Conservation (phyloP, 2,329 filamentous ascomycete species). For the Catunica adiposa region DNA sequence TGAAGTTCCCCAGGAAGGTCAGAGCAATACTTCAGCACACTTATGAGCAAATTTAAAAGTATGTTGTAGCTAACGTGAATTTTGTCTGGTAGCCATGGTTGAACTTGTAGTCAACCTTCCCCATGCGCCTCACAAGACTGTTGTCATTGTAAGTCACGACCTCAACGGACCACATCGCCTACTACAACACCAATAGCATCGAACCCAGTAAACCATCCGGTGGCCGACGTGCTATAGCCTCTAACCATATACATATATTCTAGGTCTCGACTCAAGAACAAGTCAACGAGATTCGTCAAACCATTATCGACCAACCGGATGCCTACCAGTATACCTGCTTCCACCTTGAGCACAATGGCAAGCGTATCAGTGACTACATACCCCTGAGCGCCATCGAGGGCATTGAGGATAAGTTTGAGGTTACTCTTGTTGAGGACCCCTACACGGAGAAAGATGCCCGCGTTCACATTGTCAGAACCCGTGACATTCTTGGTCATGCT, state of each 20-base stretch:
- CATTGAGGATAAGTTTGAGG: conserved; percentile 58
- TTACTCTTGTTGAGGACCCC: conserved; percentile 76
- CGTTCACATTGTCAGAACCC: conserved; percentile 78
- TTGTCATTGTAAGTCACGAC: conserved; percentile 11
- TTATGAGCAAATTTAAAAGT: too few relatives aligned
- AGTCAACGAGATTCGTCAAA: conserved; percentile 91
- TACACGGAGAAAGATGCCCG: conserved; percentile 98
- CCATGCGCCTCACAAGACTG: conserved; percentile 7
- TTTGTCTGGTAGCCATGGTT: conserved; percentile 9
- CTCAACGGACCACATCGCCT: conserved; percentile 17
- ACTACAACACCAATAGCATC: conserved; percentile 11
- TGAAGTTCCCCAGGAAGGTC: background rate
- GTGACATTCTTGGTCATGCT: conserved; percentile 84
- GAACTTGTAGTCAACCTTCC: conserved; percentile 13
- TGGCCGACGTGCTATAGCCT: too few relatives aligned
- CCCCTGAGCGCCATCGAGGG: conserved; percentile 78
- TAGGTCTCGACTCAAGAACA: conserved; percentile 88
- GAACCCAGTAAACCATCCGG: background rate
- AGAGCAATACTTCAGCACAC: background rate
- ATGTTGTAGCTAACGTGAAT: background rate
- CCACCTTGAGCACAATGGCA: conserved; percentile 79
- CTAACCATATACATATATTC: background rate
- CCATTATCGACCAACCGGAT: conserved; percentile 79
- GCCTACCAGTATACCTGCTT: conserved; percentile 98
- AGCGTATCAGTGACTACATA: conserved; percentile 87